phyloP scores from a whole-genome alignment of 2,329 filamentous ascomycete species.

The Stagonosporopsis chrysanthemi region DNA sequence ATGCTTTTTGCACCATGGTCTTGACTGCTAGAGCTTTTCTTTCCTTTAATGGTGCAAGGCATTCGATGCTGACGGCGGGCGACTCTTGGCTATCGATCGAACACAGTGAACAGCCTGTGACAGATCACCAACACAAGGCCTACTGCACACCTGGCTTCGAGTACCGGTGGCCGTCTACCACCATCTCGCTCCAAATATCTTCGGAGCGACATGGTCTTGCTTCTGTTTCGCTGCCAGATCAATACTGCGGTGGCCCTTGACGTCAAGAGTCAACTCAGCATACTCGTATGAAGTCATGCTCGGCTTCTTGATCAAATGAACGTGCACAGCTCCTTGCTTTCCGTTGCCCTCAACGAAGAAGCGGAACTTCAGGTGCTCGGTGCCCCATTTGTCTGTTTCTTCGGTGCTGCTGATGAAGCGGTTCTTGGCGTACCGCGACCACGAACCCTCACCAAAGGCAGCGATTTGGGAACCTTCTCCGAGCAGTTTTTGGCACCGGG shows the following conservation, averaged over 20 bases:
- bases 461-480: slow-evolving; percentile 76
- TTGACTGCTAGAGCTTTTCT: not conserved
- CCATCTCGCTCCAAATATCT: slow-evolving; percentile 49
- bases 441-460: slow-evolving; percentile 81
- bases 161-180: slow-evolving; percentile 28
- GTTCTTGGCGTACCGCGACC: slow-evolving; percentile 79
- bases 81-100: not conserved
- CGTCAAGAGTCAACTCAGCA: slow-evolving; percentile 79
- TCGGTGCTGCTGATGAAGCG: slow-evolving; percentile 67
- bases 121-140: no score
- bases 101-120: no score
- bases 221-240: slow-evolving; percentile 44
- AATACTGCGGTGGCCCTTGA: slow-evolving; percentile 68
- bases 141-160: not conserved
- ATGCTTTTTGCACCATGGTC: not conserved
- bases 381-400: slow-evolving; percentile 75
- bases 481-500: slow-evolving; percentile 74
- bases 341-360: slow-evolving; percentile 84
- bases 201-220: slow-evolving; percentile 40
- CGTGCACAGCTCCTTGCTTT: slow-evolving; percentile 72
- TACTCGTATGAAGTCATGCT: slow-evolving; percentile 77
- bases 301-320: slow-evolving; percentile 77
- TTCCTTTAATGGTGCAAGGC: not conserved
- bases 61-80: not conserved
- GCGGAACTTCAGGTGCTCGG: slow-evolving; percentile 82